Conservation (phyloP, 116 monocot species). For the Iris pallida region DNA sequence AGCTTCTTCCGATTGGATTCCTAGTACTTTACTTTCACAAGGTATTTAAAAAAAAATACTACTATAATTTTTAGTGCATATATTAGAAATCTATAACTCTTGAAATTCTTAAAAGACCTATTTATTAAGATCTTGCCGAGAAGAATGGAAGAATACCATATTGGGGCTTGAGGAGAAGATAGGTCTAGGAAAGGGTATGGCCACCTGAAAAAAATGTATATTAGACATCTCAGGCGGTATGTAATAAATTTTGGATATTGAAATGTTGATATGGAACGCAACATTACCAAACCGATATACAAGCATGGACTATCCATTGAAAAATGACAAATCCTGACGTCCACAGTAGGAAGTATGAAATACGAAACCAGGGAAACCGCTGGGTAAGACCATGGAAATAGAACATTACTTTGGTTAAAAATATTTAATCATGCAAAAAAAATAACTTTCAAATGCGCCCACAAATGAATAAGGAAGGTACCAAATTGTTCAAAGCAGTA, state of each 20-base stretch:
- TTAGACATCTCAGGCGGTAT: background rate
- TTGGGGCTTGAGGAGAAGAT: constrained; percentile 56
- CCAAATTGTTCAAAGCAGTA: constrained; percentile 73
- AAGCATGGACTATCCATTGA: constrained; percentile 84
- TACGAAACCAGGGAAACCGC: constrained; percentile 86
- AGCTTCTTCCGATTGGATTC: too few relatives aligned
- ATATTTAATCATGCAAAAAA: background rate
- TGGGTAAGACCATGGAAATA: constrained; percentile 19
- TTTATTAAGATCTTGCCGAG: too few relatives aligned
- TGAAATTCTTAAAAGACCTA: too few relatives aligned
- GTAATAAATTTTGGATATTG: too few relatives aligned
- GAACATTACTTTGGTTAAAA: constrained; percentile 2
- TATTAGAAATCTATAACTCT: too few relatives aligned
- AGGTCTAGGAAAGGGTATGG: constrained; percentile 95
- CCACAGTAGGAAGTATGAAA: constrained; percentile 85
- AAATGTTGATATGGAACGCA: background rate
- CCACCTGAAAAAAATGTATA: constrained; percentile 55
- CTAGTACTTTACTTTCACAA: too few relatives aligned
- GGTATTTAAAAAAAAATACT: too few relatives aligned
- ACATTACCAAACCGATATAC: constrained; percentile 60
- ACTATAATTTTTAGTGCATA: too few relatives aligned
- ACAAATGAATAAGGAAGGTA: constrained; percentile 17
- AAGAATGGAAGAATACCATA: constrained; percentile 46
- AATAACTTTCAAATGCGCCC: background rate
- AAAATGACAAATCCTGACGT: constrained; percentile 78